These are phyloP conservation scores for Fraxinus platypoda DNA, from an alignment of 305 asterid species.

Conservation along the genomic window DNA sequence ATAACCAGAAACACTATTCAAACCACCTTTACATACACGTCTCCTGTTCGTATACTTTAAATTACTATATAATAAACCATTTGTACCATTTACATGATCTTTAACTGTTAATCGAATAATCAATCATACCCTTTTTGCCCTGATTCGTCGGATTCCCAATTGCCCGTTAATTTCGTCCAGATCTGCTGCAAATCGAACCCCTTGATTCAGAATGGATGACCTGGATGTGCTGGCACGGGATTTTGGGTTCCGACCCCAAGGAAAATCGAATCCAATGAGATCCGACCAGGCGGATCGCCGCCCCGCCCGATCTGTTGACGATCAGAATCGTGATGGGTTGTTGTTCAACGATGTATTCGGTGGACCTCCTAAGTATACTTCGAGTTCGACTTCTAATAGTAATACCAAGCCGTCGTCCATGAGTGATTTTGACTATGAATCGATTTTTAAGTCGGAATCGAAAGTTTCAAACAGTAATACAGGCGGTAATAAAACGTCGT, in stretches of 20 bases:
- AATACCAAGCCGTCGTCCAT: slow-evolving; percentile 32
- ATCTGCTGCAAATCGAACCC: slow-evolving; percentile 34
- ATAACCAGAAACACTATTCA: slow-evolving; percentile 8
- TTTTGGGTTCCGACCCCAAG: slow-evolving; percentile 65
- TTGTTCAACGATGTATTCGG: slow-evolving; percentile 67
- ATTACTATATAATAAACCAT: slow-evolving; percentile 5
- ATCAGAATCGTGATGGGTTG: slow-evolving; percentile 29
- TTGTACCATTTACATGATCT: slow-evolving; percentile 24
- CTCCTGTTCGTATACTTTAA: slow-evolving; percentile 19
- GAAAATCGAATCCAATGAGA: slow-evolving; percentile 91
- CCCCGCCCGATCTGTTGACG: slow-evolving; percentile 54
- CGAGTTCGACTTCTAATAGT: slow-evolving; percentile 34
- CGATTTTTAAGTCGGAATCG: slow-evolving; percentile 55
- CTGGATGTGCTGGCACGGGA: slow-evolving; percentile 74
- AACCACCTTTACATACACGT: slow-evolving; percentile 18
- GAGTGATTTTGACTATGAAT: slow-evolving; percentile 68
- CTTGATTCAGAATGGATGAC: slow-evolving; percentile 65
- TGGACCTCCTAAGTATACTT: slow-evolving; percentile 59
- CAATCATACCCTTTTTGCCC: not conserved
- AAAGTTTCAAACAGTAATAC: slow-evolving; percentile 21
- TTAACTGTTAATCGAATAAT: slow-evolving; percentile 14
- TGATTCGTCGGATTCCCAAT: slow-evolving; percentile 45
- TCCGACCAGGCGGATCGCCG: slow-evolving; percentile 28
- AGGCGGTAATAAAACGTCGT: slow-evolving; percentile 29
- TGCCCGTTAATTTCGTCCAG: slow-evolving; percentile 27